Conservation (phyloP, 192 early-diverging fungal genomes). For the Rhizophagus clarus region DNA sequence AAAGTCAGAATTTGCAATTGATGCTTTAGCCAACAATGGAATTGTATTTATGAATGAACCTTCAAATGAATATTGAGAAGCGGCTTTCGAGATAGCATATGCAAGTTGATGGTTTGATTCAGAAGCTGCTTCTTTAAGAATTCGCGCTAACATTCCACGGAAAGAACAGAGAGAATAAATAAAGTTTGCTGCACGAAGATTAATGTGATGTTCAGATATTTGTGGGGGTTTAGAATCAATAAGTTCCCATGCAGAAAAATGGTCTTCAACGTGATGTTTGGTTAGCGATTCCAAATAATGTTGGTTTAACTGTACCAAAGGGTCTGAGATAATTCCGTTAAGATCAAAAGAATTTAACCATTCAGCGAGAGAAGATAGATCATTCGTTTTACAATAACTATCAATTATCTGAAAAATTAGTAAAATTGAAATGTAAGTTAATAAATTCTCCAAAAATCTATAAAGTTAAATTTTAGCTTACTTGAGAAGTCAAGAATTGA, state of each 20-base stretch:
- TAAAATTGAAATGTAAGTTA: not conserved
- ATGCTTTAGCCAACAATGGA: not conserved
- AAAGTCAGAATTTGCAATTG: not conserved
- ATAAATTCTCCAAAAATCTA: not conserved
- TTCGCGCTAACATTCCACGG: not conserved
- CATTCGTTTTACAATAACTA: slow-evolving; percentile 22
- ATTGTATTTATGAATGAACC: not conserved
- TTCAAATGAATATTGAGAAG: not conserved
- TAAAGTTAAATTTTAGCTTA: not conserved
- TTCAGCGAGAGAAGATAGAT: slow-evolving; percentile 20
- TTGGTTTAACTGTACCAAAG: slow-evolving; percentile 10
- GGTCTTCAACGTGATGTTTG: not conserved
- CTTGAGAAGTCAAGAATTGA: slow-evolving; percentile 24
- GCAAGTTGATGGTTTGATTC: not conserved
- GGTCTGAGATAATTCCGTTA: not conserved
- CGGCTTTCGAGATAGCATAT: not conserved
- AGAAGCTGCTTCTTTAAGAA: not conserved
- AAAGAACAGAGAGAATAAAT: not conserved
- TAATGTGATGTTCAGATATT: not conserved
- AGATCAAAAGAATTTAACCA: slow-evolving; percentile 2
- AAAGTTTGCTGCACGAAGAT: slow-evolving; percentile 1
- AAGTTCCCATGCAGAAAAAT: slow-evolving; percentile 16
- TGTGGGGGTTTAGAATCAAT: not conserved
- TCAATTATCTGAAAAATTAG: slow-evolving; percentile 22
- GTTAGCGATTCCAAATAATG: slow-evolving; percentile 16